A percentile compares a stretch with the other conserved stretches of the same genome.
Conservation (phyloP, 768 basidiomycete species). For the Trametes cubensis region DNA sequence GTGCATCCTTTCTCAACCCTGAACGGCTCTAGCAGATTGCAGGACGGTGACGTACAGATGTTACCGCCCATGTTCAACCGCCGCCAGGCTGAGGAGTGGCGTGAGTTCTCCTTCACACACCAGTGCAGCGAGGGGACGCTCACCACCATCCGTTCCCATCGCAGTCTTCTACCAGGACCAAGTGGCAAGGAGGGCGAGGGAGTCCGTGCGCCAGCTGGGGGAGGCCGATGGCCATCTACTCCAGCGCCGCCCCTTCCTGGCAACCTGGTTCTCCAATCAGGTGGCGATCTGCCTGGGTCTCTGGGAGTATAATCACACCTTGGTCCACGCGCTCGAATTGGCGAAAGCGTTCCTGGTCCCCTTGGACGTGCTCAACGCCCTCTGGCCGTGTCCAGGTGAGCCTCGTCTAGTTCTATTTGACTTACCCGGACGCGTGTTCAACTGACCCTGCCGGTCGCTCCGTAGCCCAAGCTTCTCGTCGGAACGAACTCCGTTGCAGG, state of each 20-base stretch:
- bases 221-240: constrained; percentile 56
- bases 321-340: constrained; percentile 62
- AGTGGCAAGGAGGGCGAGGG: constrained; percentile 62
- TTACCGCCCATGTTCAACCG: constrained; percentile 61
- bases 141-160: not conserved
- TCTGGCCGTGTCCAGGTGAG: constrained; percentile 67
- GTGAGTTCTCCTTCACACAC: constrained; percentile 47
- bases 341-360: constrained; percentile 66
- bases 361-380: constrained; percentile 65
- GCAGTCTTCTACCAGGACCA: constrained; percentile 70
- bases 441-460: not conserved
- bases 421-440: not conserved
- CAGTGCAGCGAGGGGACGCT: constrained; percentile 11
- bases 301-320: constrained; percentile 62
- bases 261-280: constrained; percentile 52
- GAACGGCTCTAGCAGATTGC: constrained; percentile 45
- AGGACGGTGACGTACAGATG: constrained; percentile 49
- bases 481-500: constrained; percentile 30
- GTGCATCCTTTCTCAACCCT: constrained; percentile 22
- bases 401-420: not conserved
- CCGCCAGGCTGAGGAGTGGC: constrained; percentile 77
- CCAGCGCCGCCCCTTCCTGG: constrained; percentile 68
- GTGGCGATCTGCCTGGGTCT: constrained; percentile 53
- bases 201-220: constrained; percentile 54
- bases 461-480: constrained; percentile 28